Conservation (phyloP, 768 basidiomycete genomes). For the Lanmaoa rubissima region DNA sequence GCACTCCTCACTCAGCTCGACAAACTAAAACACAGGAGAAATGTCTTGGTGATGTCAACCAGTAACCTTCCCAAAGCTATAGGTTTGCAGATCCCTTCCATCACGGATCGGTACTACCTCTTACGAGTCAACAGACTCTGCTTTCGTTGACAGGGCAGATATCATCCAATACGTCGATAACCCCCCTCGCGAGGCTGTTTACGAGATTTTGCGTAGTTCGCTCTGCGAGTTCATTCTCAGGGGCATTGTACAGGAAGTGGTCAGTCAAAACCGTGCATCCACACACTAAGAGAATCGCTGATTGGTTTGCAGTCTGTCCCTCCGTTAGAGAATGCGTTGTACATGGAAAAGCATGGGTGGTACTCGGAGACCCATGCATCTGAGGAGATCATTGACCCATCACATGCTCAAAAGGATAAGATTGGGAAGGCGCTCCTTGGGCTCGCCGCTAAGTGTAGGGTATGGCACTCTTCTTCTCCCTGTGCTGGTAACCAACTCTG, state of each 20-base stretch:
- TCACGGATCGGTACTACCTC: not conserved
- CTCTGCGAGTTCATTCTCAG: conserved; percentile 75
- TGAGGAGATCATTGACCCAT: conserved; percentile 19
- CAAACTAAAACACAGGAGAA: conserved; percentile 89
- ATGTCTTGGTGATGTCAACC: conserved; percentile 94
- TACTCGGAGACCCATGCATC: conserved; percentile 4
- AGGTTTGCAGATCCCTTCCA: conserved; percentile 46
- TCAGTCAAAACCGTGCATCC: conserved; percentile 36
- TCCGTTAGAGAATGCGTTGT: conserved; percentile 50
- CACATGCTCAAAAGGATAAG: conserved; percentile 49
- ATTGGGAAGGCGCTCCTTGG: conserved; percentile 57
- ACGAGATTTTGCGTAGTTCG: conserved; percentile 85
- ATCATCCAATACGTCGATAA: conserved; percentile 93
- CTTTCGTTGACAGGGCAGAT: conserved; percentile 96
- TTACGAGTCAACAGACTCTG: conserved; percentile 59
- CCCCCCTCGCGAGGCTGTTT: conserved; percentile 88
- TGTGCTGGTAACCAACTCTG: not conserved
- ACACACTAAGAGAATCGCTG: not conserved
- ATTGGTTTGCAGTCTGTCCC: conserved; percentile 53
- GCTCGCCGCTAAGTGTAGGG: conserved; percentile 78
- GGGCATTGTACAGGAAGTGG: conserved; percentile 64
- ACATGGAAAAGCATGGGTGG: conserved; percentile 18
- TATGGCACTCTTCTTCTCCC: conserved; percentile 39
- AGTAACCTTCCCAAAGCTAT: conserved; percentile 95
- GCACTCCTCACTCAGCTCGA: conserved; percentile 96